A percentile compares a stretch with the other conserved stretches of the same genome.
phyloP scores from a whole-genome alignment of 108 stramenopile genomes.

The Skeletonema tropicum region DNA sequence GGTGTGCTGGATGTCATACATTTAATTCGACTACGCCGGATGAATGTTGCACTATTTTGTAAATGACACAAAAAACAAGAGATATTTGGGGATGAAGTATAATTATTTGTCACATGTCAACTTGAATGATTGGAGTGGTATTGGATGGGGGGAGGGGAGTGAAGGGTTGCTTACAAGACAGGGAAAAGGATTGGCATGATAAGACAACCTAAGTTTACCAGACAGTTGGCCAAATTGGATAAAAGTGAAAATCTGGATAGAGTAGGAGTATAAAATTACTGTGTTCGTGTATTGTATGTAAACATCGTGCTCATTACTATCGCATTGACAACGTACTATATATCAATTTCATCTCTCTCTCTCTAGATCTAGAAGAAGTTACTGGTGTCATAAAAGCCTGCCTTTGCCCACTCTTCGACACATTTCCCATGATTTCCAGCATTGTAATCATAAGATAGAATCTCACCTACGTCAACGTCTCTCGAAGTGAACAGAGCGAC shows the following conservation, averaged over 20 bases:
- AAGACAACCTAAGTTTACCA: too few relatives aligned
- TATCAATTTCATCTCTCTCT: neutral
- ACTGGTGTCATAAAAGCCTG: slow-evolving; percentile 59
- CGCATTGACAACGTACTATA: too few relatives aligned
- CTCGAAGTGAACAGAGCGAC: slow-evolving; percentile 52
- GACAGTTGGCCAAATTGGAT: too few relatives aligned
- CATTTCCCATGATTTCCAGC: slow-evolving; percentile 49
- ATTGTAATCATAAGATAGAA: slow-evolving; percentile 59
- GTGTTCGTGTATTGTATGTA: too few relatives aligned
- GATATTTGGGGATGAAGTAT: neutral
- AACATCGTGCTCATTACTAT: too few relatives aligned
- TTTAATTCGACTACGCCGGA: slow-evolving; percentile 78
- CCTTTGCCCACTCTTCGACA: slow-evolving; percentile 39
- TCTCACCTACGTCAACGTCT: slow-evolving; percentile 49
- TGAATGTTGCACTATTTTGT: slow-evolving; percentile 75
- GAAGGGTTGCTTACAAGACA: neutral
- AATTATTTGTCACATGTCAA: neutral
- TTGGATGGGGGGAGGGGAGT: neutral
- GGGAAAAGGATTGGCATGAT: too few relatives aligned
- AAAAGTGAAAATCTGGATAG: too few relatives aligned
- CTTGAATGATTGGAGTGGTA: neutral
- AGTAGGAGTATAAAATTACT: too few relatives aligned
- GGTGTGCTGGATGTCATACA: slow-evolving; percentile 70
- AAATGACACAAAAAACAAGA: slow-evolving; percentile 30
- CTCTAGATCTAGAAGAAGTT: slow-evolving; percentile 44